These are phyloP conservation scores for Zygoascus flipseniorum DNA, from an alignment of 805 yeast genomes.

Conservation along the genomic window DNA sequence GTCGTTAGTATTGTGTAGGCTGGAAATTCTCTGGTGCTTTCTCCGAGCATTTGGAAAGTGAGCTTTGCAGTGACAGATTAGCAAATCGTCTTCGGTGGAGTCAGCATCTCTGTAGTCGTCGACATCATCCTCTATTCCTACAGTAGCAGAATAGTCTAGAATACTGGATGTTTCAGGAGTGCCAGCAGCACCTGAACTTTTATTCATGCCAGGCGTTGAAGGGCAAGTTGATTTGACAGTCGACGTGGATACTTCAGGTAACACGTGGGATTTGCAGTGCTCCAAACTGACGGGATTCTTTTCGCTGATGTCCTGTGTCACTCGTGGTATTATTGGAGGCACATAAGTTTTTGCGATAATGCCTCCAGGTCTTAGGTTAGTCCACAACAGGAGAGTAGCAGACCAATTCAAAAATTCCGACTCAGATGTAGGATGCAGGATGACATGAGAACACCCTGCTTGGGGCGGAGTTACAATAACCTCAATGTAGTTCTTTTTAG, in stretches of 20 bases:
- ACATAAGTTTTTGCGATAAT: slow-evolving; percentile 9
- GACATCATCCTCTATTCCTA: not conserved
- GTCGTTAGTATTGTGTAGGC: too few species aligned
- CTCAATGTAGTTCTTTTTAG: slow-evolving; percentile 13
- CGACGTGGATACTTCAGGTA: not conserved
- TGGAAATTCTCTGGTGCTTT: not conserved
- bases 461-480: slow-evolving; percentile 11
- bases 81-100: slow-evolving; percentile 5
- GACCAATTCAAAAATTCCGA: slow-evolving; percentile 14
- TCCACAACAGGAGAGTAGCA: slow-evolving; percentile 13
- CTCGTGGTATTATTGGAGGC: slow-evolving; percentile 2
- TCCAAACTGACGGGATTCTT: not conserved
- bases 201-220: not conserved
- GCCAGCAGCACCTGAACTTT: not conserved
- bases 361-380: slow-evolving; percentile 17
- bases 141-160: not conserved
- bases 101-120: not conserved
- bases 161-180: not conserved
- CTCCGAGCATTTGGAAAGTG: slow-evolving; percentile 10
- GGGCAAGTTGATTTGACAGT: not conserved
- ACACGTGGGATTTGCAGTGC: not conserved
- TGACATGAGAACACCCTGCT: slow-evolving; percentile 7
- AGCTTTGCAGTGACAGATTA: slow-evolving; percentile 15
- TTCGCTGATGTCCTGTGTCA: not conserved
- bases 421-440: slow-evolving; percentile 14